phyloP scores from a whole-genome alignment of 2,329 filamentous ascomycete species.

The Penicillium crustosum region DNA sequence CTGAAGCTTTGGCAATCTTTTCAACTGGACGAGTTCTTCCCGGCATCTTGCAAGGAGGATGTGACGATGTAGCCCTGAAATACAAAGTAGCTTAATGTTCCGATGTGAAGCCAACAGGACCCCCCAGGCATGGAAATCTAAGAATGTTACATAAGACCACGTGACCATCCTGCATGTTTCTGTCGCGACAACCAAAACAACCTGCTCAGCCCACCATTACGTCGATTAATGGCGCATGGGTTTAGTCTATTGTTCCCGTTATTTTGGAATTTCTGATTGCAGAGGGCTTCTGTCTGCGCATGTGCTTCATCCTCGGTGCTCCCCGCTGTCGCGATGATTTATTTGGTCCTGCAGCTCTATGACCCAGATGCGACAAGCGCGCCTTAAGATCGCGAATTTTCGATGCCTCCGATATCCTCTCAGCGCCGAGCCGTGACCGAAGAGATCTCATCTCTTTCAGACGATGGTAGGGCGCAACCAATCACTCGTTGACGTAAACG shows the following conservation, averaged over 20 bases:
- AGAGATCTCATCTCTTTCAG: slow-evolving; percentile 54
- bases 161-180: slow-evolving; percentile 24
- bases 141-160: slow-evolving; percentile 24
- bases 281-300: slow-evolving; percentile 16
- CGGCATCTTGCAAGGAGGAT: slow-evolving; percentile 39
- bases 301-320: slow-evolving; percentile 5
- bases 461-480: slow-evolving; percentile 53
- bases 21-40: slow-evolving; percentile 63
- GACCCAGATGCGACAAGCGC: slow-evolving; percentile 45
- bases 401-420: slow-evolving; percentile 51
- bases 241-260: slow-evolving; percentile 8
- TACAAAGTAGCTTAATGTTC: neutral
- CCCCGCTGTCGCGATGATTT: slow-evolving; percentile 41
- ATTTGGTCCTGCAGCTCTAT: slow-evolving; percentile 42
- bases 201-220: neutral
- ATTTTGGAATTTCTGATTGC: slow-evolving; percentile 4
- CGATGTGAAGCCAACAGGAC: slow-evolving; percentile 1
- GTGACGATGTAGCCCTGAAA: slow-evolving; percentile 2
- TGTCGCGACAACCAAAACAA: slow-evolving; percentile 31
- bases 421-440: slow-evolving; percentile 43
- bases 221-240: slow-evolving; percentile 1
- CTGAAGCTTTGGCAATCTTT: slow-evolving; percentile 65
- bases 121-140: neutral
- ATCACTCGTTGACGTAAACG: neutral
- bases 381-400: slow-evolving; percentile 48